These are phyloP conservation scores for Colletotrichum brevisporum DNA, from an alignment of 2,329 filamentous ascomycete species.

Conservation along the genomic window DNA sequence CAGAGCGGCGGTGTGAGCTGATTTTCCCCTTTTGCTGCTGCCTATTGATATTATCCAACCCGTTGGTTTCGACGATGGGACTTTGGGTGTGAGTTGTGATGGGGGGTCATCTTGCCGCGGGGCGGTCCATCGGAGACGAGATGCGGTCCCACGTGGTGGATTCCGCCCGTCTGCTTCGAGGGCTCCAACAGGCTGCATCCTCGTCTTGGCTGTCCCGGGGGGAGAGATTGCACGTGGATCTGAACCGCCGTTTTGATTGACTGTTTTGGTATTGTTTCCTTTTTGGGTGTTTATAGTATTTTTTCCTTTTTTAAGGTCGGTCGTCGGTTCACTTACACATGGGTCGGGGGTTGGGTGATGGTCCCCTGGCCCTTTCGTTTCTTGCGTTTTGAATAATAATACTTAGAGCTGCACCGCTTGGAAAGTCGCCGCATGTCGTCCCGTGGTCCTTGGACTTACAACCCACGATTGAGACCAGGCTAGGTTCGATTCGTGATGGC, in stretches of 20 bases:
- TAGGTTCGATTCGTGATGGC: conserved; percentile 21
- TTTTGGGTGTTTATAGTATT: neutral
- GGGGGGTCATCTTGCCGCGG: no score
- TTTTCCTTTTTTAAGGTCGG: no score
- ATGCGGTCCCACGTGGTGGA: conserved; percentile 31
- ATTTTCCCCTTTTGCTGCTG: no score
- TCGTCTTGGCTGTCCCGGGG: conserved; percentile 18
- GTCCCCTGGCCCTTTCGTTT: neutral
- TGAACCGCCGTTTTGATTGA: conserved; percentile 14
- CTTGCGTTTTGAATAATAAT: conserved; percentile 9
- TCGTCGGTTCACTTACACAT: no score
- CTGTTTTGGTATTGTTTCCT: neutral
- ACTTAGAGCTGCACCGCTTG: neutral
- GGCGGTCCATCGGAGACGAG: no score
- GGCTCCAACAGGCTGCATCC: conserved; percentile 5
- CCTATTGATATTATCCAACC: no score
- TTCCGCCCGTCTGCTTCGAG: conserved; percentile 29
- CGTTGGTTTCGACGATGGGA: no score
- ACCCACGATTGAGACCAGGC: neutral
- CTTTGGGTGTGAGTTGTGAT: no score
- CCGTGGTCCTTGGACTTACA: neutral
- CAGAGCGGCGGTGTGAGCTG: no score
- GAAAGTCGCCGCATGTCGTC: neutral
- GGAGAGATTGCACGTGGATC: conserved; percentile 22
- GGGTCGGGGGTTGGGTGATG: no score